Percentiles rank a stretch among this genome's conserved stretches.
phyloP scores from a whole-genome alignment of 139 green algal genomes.

The Chlamydomonas sp. region DNA sequence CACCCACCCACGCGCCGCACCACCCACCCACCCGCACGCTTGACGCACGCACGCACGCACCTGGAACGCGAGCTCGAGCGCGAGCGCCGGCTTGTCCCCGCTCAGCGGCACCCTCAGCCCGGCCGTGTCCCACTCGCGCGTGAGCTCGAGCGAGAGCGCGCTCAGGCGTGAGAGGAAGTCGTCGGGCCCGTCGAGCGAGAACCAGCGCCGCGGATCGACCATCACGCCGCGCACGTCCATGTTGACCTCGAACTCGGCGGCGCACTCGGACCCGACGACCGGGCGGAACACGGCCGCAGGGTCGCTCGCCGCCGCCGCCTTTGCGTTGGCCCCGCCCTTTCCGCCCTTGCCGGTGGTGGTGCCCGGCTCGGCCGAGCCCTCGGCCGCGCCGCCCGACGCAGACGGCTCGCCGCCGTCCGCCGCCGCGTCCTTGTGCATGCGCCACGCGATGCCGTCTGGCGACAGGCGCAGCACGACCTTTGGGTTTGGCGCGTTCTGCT shows the following conservation, averaged over 20 bases:
- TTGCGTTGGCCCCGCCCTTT: too few species aligned
- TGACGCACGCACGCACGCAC: not conserved
- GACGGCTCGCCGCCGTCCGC: too few species aligned
- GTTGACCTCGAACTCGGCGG: not conserved
- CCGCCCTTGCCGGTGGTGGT: too few species aligned
- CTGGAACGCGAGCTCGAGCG: not conserved
- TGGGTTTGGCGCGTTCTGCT: not conserved
- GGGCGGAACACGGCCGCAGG: too few species aligned
- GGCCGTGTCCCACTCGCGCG: not conserved
- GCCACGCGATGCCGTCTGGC: too few species aligned
- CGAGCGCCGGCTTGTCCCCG: not conserved
- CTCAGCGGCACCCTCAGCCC: not conserved
- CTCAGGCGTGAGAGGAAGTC: not conserved
- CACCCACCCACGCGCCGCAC: too few species aligned
- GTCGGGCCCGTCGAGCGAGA: not conserved
- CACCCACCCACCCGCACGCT: not conserved
- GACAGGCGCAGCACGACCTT: slow-evolving; percentile 9
- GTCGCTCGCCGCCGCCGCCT: too few species aligned
- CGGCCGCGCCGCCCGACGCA: too few species aligned
- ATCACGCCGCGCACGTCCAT: slow-evolving; percentile 5
- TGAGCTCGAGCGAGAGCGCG: not conserved
- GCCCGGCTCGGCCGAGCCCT: not conserved
- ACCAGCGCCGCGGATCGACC: not conserved
- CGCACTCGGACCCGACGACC: not conserved
- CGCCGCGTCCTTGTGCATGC: too few species aligned